A percentile compares a stretch with the other conserved stretches of the same genome.
Evolutionary conservation across 306 rosid species (phyloP).

Genomic region (Canavalia gladiata): DNA sequence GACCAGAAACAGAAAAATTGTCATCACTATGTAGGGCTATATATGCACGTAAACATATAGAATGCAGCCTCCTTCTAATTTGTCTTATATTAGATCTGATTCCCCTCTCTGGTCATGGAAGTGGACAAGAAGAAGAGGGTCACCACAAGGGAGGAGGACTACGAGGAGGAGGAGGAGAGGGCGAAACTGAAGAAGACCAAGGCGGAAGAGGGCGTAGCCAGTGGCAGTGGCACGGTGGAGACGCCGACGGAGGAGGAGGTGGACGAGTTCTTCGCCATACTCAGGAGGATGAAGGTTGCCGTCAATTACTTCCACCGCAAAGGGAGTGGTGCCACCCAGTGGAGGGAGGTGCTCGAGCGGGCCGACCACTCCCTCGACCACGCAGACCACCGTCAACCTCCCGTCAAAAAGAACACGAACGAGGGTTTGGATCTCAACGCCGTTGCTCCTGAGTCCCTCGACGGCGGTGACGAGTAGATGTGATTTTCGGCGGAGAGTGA

Average conservation of each 20-base stretch:
- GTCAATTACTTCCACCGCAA: constrained; percentile 60
- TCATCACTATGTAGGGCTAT: too few species aligned
- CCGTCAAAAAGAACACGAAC: neutral
- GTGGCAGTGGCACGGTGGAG: neutral
- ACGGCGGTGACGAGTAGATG: constrained; percentile 13
- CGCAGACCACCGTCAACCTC: neutral
- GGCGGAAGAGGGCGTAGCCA: neutral
- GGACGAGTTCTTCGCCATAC: constrained; percentile 70
- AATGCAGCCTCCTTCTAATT: neutral
- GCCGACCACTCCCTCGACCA: neutral
- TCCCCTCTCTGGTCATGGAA: constrained; percentile 38
- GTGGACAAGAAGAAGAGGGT: constrained; percentile 39
- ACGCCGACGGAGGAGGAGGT: constrained; percentile 66
- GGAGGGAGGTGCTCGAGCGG: constrained; percentile 41
- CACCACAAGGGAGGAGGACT: neutral
- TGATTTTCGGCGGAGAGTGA: neutral
- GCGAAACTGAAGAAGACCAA: neutral
- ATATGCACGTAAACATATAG: neutral
- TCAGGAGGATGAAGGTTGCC: constrained; percentile 68
- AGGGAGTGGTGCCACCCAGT: constrained; percentile 28
- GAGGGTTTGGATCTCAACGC: constrained; percentile 58
- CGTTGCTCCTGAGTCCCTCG: constrained; percentile 47
- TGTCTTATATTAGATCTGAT: neutral
- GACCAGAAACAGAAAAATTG: too few species aligned
- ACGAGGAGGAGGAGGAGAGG: too few species aligned